Evolutionary conservation across 345 rosid genomes (phyloP), one percentile per base, ranked within the genome.

Genomic region (Microthlaspi erraticum): DNA sequence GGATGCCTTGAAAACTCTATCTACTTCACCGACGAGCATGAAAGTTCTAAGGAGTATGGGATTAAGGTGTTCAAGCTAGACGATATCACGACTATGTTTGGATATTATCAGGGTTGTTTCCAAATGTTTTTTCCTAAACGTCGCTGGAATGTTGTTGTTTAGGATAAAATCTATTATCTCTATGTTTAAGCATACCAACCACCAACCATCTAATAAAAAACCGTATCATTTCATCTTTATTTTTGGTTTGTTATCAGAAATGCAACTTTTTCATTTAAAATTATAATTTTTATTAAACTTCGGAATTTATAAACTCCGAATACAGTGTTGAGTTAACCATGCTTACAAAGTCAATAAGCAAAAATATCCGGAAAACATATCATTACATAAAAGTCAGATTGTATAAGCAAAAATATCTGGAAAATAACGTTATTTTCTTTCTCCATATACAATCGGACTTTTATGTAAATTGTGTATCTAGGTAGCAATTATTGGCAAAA

Each of bases 1-100:
- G 82, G 59, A 73, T 43, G 66, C 31, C 0, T 56, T 0, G 0
- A 7, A 39, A 61, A 46, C 43, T 52, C 50, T 68, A 38, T 61
- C 57, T 80, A 20, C 78, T 73, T 43, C 63, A 10, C 13, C 5
- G 39, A 43, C 10, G 32, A 34, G 12, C 63, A 23, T 1, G 10
- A 2, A 0, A 23, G 3, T 23, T 23, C 26, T 23, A 2, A 23
- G 26, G 3, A 23, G 2, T 16, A 10, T 19, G 12, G 16, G 6
- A 16, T 7, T 5, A 57, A 58, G 13, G 58, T 70, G 51, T 70
- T 42, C 14, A 43, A 42, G 7, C 44, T 55, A 12, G 63, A 55
- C 0, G 23, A 46, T 42, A 17, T 66, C 18, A 8, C 5, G 2
- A 54, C 10, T 42, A 41, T 16, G 17, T 8, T 36, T 0, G 34